Evolutionary conservation across 2,329 filamentous ascomycete species (phyloP).

Genomic region (Diplodia seriata): DNA sequence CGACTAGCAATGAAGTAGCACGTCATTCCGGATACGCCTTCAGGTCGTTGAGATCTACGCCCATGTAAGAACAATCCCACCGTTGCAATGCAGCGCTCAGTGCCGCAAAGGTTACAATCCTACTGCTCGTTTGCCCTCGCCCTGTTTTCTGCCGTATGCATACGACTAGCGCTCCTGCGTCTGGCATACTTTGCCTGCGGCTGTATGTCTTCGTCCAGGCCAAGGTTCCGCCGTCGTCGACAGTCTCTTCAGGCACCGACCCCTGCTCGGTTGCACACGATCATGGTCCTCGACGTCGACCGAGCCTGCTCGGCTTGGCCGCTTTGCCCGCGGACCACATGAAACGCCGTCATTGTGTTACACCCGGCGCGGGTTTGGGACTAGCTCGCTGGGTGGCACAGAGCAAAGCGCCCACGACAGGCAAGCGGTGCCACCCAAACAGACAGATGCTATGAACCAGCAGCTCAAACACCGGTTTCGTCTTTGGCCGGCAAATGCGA

Average conservation of each 20-base stretch:
- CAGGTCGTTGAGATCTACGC: not conserved
- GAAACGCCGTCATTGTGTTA: conserved; percentile 3
- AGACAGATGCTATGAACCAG: not conserved
- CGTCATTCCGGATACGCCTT: not conserved
- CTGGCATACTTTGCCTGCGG: not conserved
- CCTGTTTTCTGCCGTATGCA: not conserved
- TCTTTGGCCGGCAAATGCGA: conserved; percentile 3
- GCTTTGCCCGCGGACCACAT: not conserved
- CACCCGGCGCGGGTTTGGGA: conserved; percentile 8
- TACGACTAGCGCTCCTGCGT: not conserved
- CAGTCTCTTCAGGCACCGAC: not conserved
- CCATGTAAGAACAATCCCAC: conserved; percentile 12
- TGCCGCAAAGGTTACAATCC: not conserved
- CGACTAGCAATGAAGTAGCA: not conserved
- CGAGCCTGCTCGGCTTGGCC: not conserved
- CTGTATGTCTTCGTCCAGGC: not conserved
- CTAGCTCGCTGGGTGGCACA: conserved; percentile 18
- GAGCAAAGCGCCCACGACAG: not conserved
- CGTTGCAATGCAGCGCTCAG: conserved; percentile 23
- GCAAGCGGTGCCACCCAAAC: not conserved
- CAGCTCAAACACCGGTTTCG: not conserved
- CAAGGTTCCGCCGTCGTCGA: not conserved
- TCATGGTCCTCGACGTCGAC: too few species aligned
- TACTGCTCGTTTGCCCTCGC: not conserved
- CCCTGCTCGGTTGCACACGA: not conserved